Base-by-base conservation (phyloP, 768 basidiomycete genomes). In the Antrodiella citrinella region DNA sequence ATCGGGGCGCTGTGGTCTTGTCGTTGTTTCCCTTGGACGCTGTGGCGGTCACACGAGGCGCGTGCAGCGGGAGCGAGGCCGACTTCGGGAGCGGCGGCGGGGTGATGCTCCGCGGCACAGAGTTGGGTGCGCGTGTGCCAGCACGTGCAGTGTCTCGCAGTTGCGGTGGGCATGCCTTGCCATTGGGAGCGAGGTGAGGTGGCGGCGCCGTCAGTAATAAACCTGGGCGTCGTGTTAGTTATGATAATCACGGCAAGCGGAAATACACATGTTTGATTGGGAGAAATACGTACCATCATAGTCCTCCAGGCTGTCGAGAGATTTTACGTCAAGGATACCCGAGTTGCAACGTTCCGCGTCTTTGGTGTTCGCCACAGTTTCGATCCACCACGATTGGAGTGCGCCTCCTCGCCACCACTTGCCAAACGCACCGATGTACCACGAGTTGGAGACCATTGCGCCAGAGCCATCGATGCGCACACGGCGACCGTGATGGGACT, bases 361-460 rank as follows among this genome's bases (percentile, higher is more conserved):
- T 57, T 78, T 84, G 21, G 77, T 72, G 50, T 77, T 70, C 26
- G 77, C 69, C 56, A 84, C 72, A 50, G 79, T 75, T 66, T 85
- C 80, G 56, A 80, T 78, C 69, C 81, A 88, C 82, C 85, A 86
- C n/a, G 81, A 74, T 55, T 89, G 84, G 50, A 91, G 72, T n/a
- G 79, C 68, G 38, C 88, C 89, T 42, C 86, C 90, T 44, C 84
- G 72, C 85, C 88, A 94, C 92, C 92, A 95, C 54, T 77, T 81
- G 1, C 92, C 92, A 67, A 94, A 94, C 10, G 84, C 84, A 24
- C 92, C 92, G 53, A 95, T 73, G 66, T 89, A 95, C 86, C 91
- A 91, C 26, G 85, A 81, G 66, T 93, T 86, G 23, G 81, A 76
- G 51, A 83, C 70, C 56, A 80, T 72, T 55, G 75, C 71, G 50